phyloP scores from a whole-genome alignment of 2,329 filamentous ascomycete species.

The Fusarium virguliforme region DNA sequence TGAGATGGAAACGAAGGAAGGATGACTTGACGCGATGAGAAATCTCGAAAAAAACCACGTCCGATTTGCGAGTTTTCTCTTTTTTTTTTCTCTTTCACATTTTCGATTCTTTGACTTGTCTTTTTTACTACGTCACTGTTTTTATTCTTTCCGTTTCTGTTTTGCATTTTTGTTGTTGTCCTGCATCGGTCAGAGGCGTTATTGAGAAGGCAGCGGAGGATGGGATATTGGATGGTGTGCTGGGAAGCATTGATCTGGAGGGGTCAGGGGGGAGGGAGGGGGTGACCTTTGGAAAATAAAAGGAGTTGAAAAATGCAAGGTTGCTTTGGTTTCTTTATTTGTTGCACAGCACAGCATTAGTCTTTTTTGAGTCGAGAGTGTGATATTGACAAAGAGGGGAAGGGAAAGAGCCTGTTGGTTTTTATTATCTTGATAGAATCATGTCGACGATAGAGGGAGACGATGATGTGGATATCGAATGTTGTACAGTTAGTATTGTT shows the following conservation, averaged over 20 bases:
- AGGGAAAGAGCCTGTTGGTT: conserved; percentile 16
- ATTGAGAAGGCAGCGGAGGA: conserved; percentile 25
- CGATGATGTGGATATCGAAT: conserved; percentile 19
- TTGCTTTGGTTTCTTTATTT: conserved; percentile 18
- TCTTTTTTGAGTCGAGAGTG: conserved; percentile 21
- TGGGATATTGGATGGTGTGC: conserved; percentile 5
- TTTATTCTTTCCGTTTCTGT: conserved; percentile 6
- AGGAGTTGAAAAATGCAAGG: conserved; percentile 38
- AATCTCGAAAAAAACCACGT: conserved; percentile 35
- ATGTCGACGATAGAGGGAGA: conserved; percentile 39
- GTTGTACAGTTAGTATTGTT: conserved; percentile 46
- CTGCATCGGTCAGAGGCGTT: conserved; percentile 45
- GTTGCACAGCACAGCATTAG: conserved; percentile 33
- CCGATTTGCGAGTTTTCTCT: conserved; percentile 10
- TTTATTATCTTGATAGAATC: conserved; percentile 36
- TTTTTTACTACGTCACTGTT: conserved; percentile 38
- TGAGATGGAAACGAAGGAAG: conserved; percentile 23
- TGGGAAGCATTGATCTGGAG: conserved; percentile 24
- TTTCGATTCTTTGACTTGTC: conserved; percentile 44
- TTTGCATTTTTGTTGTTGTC: conserved; percentile 27
- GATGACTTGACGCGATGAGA: conserved; percentile 39
- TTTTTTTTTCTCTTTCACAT: no score
- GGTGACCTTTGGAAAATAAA: conserved; percentile 34
- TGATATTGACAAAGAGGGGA: neutral
- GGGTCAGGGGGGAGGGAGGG: conserved; percentile 26